Conservation (phyloP, 257 asterid species). For the Ajuga chamaepitys region DNA sequence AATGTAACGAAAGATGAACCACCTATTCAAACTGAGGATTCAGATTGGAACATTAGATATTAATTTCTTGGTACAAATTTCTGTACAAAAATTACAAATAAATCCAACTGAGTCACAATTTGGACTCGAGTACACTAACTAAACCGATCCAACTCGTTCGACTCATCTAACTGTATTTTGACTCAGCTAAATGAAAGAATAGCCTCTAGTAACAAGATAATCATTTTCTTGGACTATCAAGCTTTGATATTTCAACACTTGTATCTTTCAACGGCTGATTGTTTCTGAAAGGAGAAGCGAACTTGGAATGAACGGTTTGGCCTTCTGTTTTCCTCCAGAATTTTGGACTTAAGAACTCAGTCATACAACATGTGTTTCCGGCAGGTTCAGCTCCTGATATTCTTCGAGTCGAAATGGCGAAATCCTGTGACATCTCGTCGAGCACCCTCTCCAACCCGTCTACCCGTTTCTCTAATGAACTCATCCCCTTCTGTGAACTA, state of each 20-base stretch:
- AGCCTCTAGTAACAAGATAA: neutral
- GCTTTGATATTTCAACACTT: slow-evolving; percentile 15
- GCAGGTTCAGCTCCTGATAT: slow-evolving; percentile 13
- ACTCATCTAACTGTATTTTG: neutral
- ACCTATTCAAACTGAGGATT: too few species aligned
- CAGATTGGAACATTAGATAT: too few species aligned
- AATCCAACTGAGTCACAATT: neutral
- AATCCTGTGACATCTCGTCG: slow-evolving; percentile 63
- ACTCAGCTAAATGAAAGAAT: slow-evolving; percentile 13
- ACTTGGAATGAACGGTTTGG: slow-evolving; percentile 23
- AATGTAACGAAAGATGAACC: too few species aligned
- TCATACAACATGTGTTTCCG: slow-evolving; percentile 48
- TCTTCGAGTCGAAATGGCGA: slow-evolving; percentile 33
- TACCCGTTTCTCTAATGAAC: slow-evolving; percentile 59
- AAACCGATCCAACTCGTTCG: neutral
- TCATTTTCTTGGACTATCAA: slow-evolving; percentile 22
- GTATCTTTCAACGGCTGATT: slow-evolving; percentile 11
- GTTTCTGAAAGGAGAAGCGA: slow-evolving; percentile 19
- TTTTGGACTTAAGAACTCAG: slow-evolving; percentile 66
- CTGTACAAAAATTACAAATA: slow-evolving; percentile 14
- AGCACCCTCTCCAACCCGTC: slow-evolving; percentile 73
- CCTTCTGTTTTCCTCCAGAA: slow-evolving; percentile 62
- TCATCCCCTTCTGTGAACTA: slow-evolving; percentile 71
- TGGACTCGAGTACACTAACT: neutral
- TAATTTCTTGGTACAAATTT: slow-evolving; percentile 1